Evolutionary conservation across 1,284 basidiomycete genomes (phyloP).

Genomic region (Tylopilus orsonianus): DNA sequence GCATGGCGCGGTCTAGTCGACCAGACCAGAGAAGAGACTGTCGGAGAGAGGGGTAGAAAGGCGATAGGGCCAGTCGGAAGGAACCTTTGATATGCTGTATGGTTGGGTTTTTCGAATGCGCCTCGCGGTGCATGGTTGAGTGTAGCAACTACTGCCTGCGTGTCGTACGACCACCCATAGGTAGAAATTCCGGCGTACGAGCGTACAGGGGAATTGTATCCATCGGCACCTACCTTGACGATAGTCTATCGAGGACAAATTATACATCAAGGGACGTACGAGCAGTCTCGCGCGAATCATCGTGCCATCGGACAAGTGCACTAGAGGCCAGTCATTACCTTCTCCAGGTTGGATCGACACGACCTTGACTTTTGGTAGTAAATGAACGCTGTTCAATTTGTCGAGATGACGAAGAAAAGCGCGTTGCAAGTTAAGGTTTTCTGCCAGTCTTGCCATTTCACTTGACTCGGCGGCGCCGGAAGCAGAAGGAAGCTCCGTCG

Average conservation of each 20-base stretch:
- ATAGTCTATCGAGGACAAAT: constrained; percentile 12
- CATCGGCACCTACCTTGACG: constrained; percentile 88
- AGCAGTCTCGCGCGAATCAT: constrained; percentile 69
- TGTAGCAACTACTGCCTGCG: constrained; percentile 90
- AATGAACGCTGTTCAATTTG: constrained; percentile 42
- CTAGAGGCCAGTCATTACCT: constrained; percentile 63
- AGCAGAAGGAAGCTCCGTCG: constrained; percentile 43
- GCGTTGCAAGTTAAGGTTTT: constrained; percentile 89
- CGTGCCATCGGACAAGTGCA: constrained; percentile 65
- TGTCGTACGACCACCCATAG: constrained; percentile 91
- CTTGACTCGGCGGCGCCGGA: constrained; percentile 33
- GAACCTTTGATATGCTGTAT: constrained; percentile 93
- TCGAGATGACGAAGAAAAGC: constrained; percentile 66
- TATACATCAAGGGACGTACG: constrained; percentile 41
- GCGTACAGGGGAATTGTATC: constrained; percentile 92
- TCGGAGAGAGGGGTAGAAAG: constrained; percentile 83
- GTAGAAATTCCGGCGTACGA: constrained; percentile 84
- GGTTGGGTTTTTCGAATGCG: constrained; percentile 62
- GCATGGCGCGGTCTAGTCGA: constrained; percentile 84
- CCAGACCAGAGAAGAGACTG: constrained; percentile 91
- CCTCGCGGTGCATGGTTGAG: constrained; percentile 68
- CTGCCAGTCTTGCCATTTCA: constrained; percentile 80
- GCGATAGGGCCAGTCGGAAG: constrained; percentile 95
- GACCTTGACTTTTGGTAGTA: constrained; percentile 72
- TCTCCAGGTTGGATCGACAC: constrained; percentile 52